A percentile compares a stretch with the other conserved stretches of the same genome.
Evolutionary conservation across 441 rosid species (phyloP).

Genomic region (Sinapis alba): DNA sequence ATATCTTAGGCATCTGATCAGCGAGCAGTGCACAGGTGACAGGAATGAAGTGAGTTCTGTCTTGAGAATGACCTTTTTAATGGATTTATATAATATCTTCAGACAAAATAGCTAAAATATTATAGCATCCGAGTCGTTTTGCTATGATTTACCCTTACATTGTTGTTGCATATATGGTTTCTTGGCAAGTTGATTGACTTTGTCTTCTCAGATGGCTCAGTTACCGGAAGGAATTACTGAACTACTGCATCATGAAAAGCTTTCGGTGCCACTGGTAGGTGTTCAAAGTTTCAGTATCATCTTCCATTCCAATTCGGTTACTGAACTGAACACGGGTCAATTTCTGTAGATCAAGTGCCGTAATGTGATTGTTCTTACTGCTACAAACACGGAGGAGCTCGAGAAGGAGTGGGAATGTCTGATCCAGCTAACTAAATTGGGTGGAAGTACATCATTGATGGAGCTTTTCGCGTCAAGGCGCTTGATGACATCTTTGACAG

Average conservation of each 20-base stretch:
- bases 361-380: constrained; percentile 72
- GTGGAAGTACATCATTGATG: constrained; percentile 48
- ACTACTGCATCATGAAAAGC: constrained; percentile 83
- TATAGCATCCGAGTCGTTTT: background rate
- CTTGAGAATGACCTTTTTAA: background rate
- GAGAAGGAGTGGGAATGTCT: constrained; percentile 86
- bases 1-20: constrained; percentile 76
- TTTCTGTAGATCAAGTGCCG: constrained; percentile 75
- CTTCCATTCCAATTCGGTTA: background rate
- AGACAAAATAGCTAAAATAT: background rate
- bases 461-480: constrained; percentile 61
- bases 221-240: constrained; percentile 96
- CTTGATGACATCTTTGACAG: constrained; percentile 60
- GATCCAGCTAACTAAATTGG: constrained; percentile 54
- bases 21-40: constrained; percentile 82
- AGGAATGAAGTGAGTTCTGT: constrained; percentile 74
- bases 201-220: constrained; percentile 77
- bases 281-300: background rate
- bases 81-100: background rate
- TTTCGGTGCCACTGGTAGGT: constrained; percentile 82
- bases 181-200: constrained; percentile 37
- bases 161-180: constrained; percentile 13
- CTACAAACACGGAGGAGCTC: constrained; percentile 74
- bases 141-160: background rate
- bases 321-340: constrained; percentile 11